Evolutionary conservation across 495 filamentous ascomycete genomes (phyloP), one percentile per base, ranked within the genome.

Genomic region (Lichenothelia convexa): DNA sequence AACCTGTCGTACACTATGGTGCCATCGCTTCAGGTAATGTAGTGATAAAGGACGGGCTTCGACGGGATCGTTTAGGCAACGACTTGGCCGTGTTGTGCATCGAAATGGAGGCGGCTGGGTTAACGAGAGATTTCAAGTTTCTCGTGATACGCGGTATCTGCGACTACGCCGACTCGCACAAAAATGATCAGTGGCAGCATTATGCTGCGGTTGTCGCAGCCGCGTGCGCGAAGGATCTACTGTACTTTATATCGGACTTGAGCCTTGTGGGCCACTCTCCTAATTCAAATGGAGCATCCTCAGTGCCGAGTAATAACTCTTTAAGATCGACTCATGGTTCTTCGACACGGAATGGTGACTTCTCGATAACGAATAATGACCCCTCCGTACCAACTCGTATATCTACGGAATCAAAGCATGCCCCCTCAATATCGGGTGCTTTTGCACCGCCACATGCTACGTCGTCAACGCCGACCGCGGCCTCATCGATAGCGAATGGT

Each of bases 1-100:
- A 35, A 18, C 38, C 44, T 4, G 27, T 26, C 4, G 36, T 63
- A 19, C 57, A 61, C 34, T 42, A 48, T 16, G 58, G 60, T 6
- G 40, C 38, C 9, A 55, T 62, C 40, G 60, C 57, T 4, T 60
- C 57, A 5, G 58, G 45, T 1, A 47, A 58, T 12, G 31, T 38
- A 13, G 43, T 59, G 0, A 51, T 62, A 8, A 51, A 50, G 22
- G 36, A 56, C 40, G 54, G 40, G 30, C 29, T 17, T 17, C 18
- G 30, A 16, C 35, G 45, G 17, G 47, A 47, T 33, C 3, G 31
- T 22, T 15, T 50, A 4, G 35, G 16, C 12, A 13, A 17, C 36
- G 16, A 29, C 18, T 32, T 38, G 8, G 20, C 21, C 5, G 39
- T 44, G 5, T 45, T 53, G n/a, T 48, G 46, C 19, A 47, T 49